These are phyloP conservation scores for Globisporangium splendens DNA, from an alignment of 352 stramenopile species.

Conservation along the genomic window DNA sequence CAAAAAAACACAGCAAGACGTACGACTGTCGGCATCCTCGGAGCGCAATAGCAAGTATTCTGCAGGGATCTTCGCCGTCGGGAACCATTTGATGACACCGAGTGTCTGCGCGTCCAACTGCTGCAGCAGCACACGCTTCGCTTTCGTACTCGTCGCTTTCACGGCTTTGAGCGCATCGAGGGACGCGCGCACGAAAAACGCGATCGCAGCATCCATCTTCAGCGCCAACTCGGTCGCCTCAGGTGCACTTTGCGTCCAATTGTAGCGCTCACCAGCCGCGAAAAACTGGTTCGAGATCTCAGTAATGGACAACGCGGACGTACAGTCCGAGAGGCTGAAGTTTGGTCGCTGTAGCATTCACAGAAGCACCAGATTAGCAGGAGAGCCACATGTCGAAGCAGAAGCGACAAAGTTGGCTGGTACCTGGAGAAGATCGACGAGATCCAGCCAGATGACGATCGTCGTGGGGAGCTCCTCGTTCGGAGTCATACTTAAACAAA, in stretches of 20 bases:
- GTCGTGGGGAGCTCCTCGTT: constrained; percentile 63
- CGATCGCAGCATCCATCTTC: constrained; percentile 48
- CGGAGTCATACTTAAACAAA: constrained; percentile 39
- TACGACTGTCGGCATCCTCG: constrained; percentile 72
- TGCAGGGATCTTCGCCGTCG: constrained; percentile 43
- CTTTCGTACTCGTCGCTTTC: constrained; percentile 21
- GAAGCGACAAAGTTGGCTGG: background rate
- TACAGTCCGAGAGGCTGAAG: constrained; percentile 57
- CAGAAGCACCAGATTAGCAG: background rate
- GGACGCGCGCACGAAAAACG: constrained; percentile 70
- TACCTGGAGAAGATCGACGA: constrained; percentile 79
- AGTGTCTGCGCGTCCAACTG: constrained; percentile 45
- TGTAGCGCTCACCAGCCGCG: constrained; percentile 21
- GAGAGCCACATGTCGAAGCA: background rate
- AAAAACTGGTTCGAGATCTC: constrained; percentile 53
- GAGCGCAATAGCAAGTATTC: constrained; percentile 73
- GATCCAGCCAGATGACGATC: constrained; percentile 67
- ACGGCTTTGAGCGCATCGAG: constrained; percentile 47
- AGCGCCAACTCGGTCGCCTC: constrained; percentile 15
- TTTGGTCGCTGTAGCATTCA: constrained; percentile 29
- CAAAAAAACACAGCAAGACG: constrained; percentile 10
- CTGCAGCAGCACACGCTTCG: constrained; percentile 35
- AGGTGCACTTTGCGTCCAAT: constrained; percentile 20
- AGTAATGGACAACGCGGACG: constrained; percentile 23
- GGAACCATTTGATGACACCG: constrained; percentile 56